A percentile compares a stretch with the other conserved stretches of the same genome.
Evolutionary conservation across 768 basidiomycete genomes (phyloP).

Genomic region (Piloderma croceum): DNA sequence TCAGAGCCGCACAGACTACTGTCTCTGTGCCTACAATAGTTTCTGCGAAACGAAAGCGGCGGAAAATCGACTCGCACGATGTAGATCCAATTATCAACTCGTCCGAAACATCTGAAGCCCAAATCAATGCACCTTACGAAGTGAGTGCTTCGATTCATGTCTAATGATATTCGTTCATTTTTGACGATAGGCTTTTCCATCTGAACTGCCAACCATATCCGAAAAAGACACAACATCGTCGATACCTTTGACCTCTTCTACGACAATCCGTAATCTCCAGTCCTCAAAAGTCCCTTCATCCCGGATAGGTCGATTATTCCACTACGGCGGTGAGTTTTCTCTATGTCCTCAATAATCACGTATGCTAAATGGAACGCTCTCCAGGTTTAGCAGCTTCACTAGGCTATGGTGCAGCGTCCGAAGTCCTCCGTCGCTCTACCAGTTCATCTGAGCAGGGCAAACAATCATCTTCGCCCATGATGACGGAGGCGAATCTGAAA

Average conservation of each 20-base stretch:
- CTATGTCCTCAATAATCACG: not conserved
- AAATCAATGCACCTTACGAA: too few relatives aligned
- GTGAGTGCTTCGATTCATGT: too few relatives aligned
- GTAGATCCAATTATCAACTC: too few relatives aligned
- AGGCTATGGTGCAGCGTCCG: constrained; percentile 83
- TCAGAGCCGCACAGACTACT: constrained; percentile 40
- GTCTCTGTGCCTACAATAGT: not conserved
- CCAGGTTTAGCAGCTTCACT: constrained; percentile 87
- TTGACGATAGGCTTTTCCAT: too few relatives aligned
- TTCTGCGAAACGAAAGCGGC: not conserved
- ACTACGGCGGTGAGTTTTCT: constrained; percentile 71
- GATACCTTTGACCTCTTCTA: constrained; percentile 8
- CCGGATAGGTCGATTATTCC: constrained; percentile 81
- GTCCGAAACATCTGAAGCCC: too few relatives aligned
- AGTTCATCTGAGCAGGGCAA: constrained; percentile 27
- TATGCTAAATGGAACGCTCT: not conserved
- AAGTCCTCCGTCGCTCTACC: constrained; percentile 69
- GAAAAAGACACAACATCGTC: too few relatives aligned
- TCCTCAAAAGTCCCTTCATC: constrained; percentile 91
- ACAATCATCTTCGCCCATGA: constrained; percentile 52
- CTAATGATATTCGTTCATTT: too few relatives aligned
- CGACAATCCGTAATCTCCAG: constrained; percentile 41
- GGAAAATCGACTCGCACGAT: not conserved
- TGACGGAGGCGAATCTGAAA: constrained; percentile 88
- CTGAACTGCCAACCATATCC: too few relatives aligned